Base-by-base conservation (phyloP, 768 basidiomycete genomes). In the Glaciozyma antarctica region DNA sequence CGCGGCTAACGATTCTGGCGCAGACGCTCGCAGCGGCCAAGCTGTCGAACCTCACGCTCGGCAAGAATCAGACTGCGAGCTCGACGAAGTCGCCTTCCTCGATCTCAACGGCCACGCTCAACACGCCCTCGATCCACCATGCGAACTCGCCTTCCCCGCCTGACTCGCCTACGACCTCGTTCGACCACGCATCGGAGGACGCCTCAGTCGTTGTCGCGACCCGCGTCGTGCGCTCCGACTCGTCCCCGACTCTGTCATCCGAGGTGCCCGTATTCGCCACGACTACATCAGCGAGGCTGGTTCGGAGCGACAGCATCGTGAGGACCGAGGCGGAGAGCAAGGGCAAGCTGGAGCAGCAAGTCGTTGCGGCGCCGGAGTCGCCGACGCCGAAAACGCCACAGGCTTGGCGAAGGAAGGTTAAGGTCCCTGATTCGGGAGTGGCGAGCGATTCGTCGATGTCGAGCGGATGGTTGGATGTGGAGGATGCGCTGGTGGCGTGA, bases 371-470 rank as follows among this genome's bases (percentile, higher is more conserved):
- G 26, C 24, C 52, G 24, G 26, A 26, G 52, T 17, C 26, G 26
- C 26, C 16, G 32, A 1, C 51, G 22, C 26, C 26, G 53, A 34
- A 28, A 26, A 2, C 47, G 4, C 16, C 15, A 16, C 52, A 26
- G 26, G 0, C n/a, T 32, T 63, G 62, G 62, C 64, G 60, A 62
- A 66, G 61, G 62, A 0, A 62, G 6, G 58, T 45, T 32, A 66
- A 67, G 49, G 38, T 57, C 5, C 57, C 69, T 1, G 69, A 70
- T 49, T 70, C 69, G 16, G 69, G 69, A 0, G 44, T 70, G 16
- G 69, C 65, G 9, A 64, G 63, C 26, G 69, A 70, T 41, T 63
- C 65, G 51, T 60, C 61, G 24, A 66, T 66, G 62, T 62, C 60
- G 30, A 51, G 34, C 2, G 66, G 61, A 13, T 71, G 70, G 70